These are phyloP conservation scores for Apiospora kogelbergensis DNA, from an alignment of 2,329 filamentous ascomycete genomes.

Conservation along the genomic window DNA sequence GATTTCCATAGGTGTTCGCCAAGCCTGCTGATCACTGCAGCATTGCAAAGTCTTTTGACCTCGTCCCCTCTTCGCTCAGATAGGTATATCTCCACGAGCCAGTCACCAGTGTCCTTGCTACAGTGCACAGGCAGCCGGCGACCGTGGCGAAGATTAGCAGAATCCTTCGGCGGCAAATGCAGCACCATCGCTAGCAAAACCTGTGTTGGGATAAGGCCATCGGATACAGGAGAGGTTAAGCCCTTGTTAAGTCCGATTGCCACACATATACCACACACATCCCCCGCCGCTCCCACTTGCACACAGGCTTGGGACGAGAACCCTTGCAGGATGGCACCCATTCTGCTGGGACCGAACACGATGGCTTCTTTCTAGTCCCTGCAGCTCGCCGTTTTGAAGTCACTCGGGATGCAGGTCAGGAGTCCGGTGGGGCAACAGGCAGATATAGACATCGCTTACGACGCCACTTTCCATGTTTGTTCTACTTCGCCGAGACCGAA, in stretches of 20 bases:
- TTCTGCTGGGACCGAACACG: background rate
- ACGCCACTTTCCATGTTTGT: background rate
- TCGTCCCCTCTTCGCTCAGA: background rate
- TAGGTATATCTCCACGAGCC: background rate
- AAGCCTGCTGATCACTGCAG: background rate
- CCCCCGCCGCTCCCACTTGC: background rate
- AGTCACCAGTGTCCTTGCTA: background rate
- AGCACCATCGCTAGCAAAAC: background rate
- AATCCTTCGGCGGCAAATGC: background rate
- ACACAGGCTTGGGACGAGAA: background rate
- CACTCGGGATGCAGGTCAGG: background rate
- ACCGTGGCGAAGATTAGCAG: background rate
- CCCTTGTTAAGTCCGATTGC: slow-evolving; percentile 1
- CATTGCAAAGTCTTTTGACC: background rate
- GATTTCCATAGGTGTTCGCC: background rate
- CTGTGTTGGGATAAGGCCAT: background rate
- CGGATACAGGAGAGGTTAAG: background rate
- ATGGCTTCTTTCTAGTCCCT: background rate
- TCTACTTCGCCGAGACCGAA: background rate
- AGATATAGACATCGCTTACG: background rate
- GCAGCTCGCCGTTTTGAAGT: background rate
- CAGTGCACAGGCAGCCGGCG: too few species aligned
- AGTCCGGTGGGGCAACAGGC: background rate
- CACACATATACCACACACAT: background rate
- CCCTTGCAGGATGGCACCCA: background rate